Percentiles rank a stretch among this genome's conserved stretches.
Evolutionary conservation across 805 yeast genomes (phyloP).

Genomic region (Cyberlindnera suaveolens): DNA sequence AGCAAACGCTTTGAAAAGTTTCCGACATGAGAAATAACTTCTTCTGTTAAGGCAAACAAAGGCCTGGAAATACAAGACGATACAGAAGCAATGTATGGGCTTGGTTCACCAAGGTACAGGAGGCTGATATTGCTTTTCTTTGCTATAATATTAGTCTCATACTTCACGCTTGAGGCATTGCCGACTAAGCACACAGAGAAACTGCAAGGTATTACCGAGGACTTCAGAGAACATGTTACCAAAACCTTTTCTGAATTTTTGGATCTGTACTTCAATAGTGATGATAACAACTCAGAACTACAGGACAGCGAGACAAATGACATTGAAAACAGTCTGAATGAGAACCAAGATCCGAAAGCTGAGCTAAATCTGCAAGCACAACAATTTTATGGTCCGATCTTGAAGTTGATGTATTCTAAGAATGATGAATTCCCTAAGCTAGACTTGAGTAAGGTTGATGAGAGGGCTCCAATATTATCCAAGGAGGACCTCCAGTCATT

Average conservation of each 20-base stretch:
- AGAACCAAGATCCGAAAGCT: background rate
- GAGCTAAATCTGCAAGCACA: constrained; percentile 6
- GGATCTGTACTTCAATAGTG: constrained; percentile 3
- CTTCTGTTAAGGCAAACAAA: background rate
- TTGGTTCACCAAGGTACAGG: constrained; percentile 1
- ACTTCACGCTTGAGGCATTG: background rate
- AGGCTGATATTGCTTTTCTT: background rate
- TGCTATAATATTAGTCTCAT: background rate
- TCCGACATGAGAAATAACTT: no score
- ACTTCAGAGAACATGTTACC: background rate
- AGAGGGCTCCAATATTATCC: constrained; percentile 40
- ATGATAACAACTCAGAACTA: constrained; percentile 8
- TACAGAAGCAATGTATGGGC: background rate
- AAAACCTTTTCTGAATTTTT: background rate
- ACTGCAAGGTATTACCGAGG: background rate
- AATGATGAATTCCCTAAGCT: constrained; percentile 12
- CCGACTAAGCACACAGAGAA: background rate
- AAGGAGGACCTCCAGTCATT: constrained; percentile 21
- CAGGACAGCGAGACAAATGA: constrained; percentile 6
- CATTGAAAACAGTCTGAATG: background rate
- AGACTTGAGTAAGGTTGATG: constrained; percentile 22
- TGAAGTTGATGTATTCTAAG: constrained; percentile 9
- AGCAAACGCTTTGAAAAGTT: no score
- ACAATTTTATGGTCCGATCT: constrained; percentile 10
- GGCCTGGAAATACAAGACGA: no score